phyloP scores from a whole-genome alignment of 2,329 filamentous ascomycete species.

The Apiospora phragmitis region DNA sequence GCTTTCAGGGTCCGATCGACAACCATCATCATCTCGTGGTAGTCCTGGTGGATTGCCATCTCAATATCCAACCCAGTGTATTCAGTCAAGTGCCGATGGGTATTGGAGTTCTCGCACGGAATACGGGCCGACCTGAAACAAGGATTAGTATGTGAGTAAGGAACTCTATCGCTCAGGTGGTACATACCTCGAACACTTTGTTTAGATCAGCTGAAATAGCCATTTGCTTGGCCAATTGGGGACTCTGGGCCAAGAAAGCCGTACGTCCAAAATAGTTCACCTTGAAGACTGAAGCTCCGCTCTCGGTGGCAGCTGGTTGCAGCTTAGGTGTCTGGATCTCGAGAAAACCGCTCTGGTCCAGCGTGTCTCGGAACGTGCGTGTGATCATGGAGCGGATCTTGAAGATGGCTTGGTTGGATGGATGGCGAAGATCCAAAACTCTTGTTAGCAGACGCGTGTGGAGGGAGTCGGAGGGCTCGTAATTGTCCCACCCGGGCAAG shows the following conservation, averaged over 20 bases:
- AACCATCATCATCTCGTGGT: conserved; percentile 80
- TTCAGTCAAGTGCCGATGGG: conserved; percentile 89
- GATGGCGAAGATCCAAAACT: conserved; percentile 79
- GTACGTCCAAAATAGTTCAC: conserved; percentile 87
- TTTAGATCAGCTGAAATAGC: conserved; percentile 86
- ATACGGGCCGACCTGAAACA: conserved; percentile 69
- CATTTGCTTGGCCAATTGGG: conserved; percentile 93
- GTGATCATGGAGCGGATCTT: conserved; percentile 46
- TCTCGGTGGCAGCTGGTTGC: conserved; percentile 87
- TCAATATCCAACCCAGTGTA: conserved; percentile 92
- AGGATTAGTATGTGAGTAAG: conserved; percentile 5
- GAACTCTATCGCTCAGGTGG: background rate
- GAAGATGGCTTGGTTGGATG: conserved; percentile 69
- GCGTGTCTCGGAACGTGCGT: conserved; percentile 65
- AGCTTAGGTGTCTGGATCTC: conserved; percentile 95
- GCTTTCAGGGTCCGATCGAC: conserved; percentile 81
- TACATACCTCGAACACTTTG: conserved; percentile 72
- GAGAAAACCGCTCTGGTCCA: conserved; percentile 78
- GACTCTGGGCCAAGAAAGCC: conserved; percentile 88
- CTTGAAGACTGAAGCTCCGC: conserved; percentile 86
- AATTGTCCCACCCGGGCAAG: conserved; percentile 48
- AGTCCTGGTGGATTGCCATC: conserved; percentile 87
- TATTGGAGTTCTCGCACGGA: conserved; percentile 94
- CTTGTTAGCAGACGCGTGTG: conserved; percentile 74
- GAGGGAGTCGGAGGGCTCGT: conserved; percentile 62